A percentile compares a stretch with the other conserved stretches of the same genome.
Evolutionary conservation across 73 alveolate species (phyloP).

Genomic region (Blepharisma japonicum): DNA sequence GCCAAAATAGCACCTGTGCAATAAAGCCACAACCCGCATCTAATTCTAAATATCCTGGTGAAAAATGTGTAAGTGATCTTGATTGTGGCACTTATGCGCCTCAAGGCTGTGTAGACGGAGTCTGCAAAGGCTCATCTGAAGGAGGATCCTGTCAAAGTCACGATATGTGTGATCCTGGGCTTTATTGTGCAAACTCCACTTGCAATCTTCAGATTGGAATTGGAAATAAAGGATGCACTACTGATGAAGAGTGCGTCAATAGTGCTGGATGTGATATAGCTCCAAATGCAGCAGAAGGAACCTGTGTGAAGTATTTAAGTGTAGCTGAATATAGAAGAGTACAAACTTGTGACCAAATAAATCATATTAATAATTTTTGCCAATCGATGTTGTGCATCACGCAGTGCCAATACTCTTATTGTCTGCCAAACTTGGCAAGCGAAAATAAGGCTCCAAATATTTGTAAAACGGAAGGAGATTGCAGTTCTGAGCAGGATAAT

Average conservation of each 20-base stretch:
- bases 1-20: no score
- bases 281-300: neutral
- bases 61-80: neutral
- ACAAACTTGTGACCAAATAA: neutral
- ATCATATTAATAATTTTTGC: neutral
- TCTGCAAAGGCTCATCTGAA: neutral
- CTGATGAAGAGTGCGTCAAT: slow-evolving; percentile 1
- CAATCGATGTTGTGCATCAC: neutral
- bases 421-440: no score
- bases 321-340: no score
- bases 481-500: neutral
- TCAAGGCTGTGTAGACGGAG: neutral
- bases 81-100: neutral
- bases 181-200: neutral
- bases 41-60: neutral
- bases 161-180: neutral
- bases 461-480: neutral
- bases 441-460: neutral
- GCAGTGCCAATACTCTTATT: neutral
- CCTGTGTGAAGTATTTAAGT: neutral
- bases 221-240: neutral
- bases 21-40: no score
- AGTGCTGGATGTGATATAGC: neutral
- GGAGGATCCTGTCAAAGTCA: neutral
- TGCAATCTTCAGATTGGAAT: neutral